A percentile compares a stretch with the other conserved stretches of the same genome.
These are phyloP conservation scores for Candida caryicola DNA, from an alignment of 805 yeast species.

Conservation along the genomic window DNA sequence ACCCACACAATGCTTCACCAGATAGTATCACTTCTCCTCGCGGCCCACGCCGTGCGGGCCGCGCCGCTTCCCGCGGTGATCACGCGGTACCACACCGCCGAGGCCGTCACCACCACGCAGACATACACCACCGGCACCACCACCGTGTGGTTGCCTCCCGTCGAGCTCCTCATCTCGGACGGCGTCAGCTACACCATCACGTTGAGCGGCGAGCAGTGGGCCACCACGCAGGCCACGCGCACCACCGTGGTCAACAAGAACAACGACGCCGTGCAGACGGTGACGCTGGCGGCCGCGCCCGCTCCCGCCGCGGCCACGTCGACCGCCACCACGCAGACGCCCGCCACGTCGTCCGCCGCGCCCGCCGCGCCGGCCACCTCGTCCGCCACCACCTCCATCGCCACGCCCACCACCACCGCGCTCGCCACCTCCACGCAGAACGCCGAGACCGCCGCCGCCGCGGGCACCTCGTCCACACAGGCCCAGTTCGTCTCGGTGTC, in stretches of 20 bases:
- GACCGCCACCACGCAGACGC: constrained; percentile 21
- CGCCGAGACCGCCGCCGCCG: constrained; percentile 12
- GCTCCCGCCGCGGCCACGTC: constrained; percentile 9
- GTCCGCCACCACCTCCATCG: not conserved
- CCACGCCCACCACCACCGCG: constrained; percentile 13
- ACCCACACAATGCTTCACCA: constrained; percentile 1
- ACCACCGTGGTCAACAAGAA: constrained; percentile 23
- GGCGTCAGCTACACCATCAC: constrained; percentile 53
- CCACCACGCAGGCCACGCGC: constrained; percentile 33
- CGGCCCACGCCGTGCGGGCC: constrained; percentile 23
- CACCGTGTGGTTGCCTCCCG: constrained; percentile 50
- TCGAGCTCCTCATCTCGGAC: constrained; percentile 49
- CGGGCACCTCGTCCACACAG: constrained; percentile 16
- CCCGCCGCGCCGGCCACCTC: constrained; percentile 22
- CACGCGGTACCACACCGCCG: constrained; percentile 57
- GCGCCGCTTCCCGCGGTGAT: constrained; percentile 41
- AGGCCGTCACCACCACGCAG: constrained; percentile 45
- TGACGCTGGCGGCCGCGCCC: constrained; percentile 11
- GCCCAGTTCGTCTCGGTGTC: constrained; percentile 5
- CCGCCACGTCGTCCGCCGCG: constrained; percentile 15
- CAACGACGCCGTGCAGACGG: constrained; percentile 4
- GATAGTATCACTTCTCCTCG: constrained; percentile 11
- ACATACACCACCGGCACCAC: constrained; percentile 46
- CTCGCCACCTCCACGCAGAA: constrained; percentile 31
- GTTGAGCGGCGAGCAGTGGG: constrained; percentile 28